Conservation (phyloP, 2,329 filamentous ascomycete species). For the Alternaria dauci region DNA sequence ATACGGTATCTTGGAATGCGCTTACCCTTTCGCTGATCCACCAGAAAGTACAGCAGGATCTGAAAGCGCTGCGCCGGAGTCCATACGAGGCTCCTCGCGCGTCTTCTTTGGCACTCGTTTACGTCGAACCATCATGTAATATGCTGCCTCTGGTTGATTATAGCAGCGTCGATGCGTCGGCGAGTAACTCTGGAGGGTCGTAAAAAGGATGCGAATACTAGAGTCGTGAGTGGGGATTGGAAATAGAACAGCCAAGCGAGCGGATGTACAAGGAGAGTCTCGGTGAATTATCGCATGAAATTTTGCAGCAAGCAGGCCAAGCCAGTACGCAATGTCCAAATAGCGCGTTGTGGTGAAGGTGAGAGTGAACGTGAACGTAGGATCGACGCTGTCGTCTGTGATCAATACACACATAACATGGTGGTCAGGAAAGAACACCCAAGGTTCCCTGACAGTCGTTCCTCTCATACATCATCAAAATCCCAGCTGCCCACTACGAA, state of each 20-base stretch:
- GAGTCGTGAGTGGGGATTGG: not conserved
- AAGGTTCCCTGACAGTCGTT: not conserved
- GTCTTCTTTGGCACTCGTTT: not conserved
- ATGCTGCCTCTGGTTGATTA: not conserved
- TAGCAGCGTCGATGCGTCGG: not conserved
- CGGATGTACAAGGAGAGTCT: not conserved
- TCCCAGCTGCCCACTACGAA: not conserved
- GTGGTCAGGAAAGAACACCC: not conserved
- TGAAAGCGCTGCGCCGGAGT: conserved; percentile 14
- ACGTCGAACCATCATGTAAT: not conserved
- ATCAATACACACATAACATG: not conserved
- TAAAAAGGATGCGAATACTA: not conserved
- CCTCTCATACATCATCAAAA: not conserved
- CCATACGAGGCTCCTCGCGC: conserved; percentile 4
- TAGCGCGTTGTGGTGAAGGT: conserved; percentile 2
- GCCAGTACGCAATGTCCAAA: not conserved
- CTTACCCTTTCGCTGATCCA: conserved; percentile 1
- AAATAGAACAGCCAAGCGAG: not conserved
- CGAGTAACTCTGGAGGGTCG: not conserved
- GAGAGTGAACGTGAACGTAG: conserved; percentile 5
- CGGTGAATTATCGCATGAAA: not conserved
- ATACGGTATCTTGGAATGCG: not conserved
- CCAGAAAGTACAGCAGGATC: not conserved
- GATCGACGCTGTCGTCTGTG: not conserved
- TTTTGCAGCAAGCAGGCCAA: not conserved